Conservation (phyloP, 2,329 filamentous ascomycete species). For the Aspergillus versicolor region DNA sequence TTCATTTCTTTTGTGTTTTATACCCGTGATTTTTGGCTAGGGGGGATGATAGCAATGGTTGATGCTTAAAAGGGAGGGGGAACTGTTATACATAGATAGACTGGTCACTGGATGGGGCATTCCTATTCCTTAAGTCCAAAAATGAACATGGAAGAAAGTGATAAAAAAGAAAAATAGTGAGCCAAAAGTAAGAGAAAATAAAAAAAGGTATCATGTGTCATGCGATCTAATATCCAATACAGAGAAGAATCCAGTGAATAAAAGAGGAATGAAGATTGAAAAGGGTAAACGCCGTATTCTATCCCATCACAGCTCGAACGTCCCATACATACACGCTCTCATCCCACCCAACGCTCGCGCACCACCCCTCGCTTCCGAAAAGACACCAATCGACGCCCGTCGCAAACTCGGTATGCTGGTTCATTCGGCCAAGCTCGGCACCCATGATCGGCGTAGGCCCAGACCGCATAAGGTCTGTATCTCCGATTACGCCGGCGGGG, state of each 20-base stretch:
- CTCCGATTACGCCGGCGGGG: constrained; percentile 31
- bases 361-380: constrained; percentile 94
- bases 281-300: constrained; percentile 5
- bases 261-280: constrained; percentile 8
- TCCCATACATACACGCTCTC: constrained; percentile 91
- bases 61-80: background rate
- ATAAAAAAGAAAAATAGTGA: background rate
- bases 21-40: constrained; percentile 5
- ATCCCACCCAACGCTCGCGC: constrained; percentile 92
- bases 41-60: background rate
- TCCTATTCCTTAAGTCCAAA: no score
- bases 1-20: constrained; percentile 8
- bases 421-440: constrained; percentile 81
- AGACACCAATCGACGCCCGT: constrained; percentile 98
- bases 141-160: no score
- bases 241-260: constrained; percentile 7
- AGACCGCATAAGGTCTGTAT: constrained; percentile 40
- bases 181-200: constrained; percentile 6
- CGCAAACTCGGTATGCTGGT: constrained; percentile 89
- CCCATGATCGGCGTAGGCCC: constrained; percentile 51
- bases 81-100: constrained; percentile 1
- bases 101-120: background rate
- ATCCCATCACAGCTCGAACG: constrained; percentile 64
- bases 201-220: constrained; percentile 17
- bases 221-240: constrained; percentile 27